Base-by-base conservation (phyloP, 352 stramenopile species). In the Phytophthora brassicae region DNA sequence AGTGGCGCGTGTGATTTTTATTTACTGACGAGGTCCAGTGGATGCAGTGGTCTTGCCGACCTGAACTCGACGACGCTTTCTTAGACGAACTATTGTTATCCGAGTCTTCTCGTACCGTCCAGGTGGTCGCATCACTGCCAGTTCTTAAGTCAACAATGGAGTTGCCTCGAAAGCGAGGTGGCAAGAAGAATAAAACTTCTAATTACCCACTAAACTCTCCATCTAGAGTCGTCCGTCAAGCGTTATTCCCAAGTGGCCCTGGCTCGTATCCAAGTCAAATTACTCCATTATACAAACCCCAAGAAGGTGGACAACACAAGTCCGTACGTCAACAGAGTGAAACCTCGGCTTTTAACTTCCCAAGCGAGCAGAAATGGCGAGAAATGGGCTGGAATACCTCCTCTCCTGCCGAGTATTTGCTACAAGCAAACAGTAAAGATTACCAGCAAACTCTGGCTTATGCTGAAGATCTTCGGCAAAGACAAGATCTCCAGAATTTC, bases 331-430 rank as follows among this genome's bases (percentile, higher is more conserved):
- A 50, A 35, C 19, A 35, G 57, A 43, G 20, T 14, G 50, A 70
- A 13, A 51, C 41, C 14, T 62, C 45, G 50, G 36, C 44, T 3
- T 41, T 57, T 19, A 43, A 49, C 22, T 23, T 50, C 19, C 33
- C 56, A 22, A 66, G 66, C 8, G 75, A 79, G 44, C 50, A 69
- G 33, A 83, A 79, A 60, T 75, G 72, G 39, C 82, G 79, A 8
- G 80, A 92, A 56, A 81, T 84, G 56, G 73, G 82, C 16, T 92
- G 82, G 82, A 86, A 75, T 54, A 88, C 80, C 20, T 89, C 79
- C 1, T 92, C 75, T 36, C 80, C 80, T 23, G 80, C 79, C 16
- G 82, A 92, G 41, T 92, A 92, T 44, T 59, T 81, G 14, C 47
- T 49, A 33, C 65, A 61, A 44, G 49, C 24, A 62, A 75, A 48